These are phyloP conservation scores for Beauveria sp. DNA, from an alignment of 2,329 filamentous ascomycete genomes.

Conservation along the genomic window DNA sequence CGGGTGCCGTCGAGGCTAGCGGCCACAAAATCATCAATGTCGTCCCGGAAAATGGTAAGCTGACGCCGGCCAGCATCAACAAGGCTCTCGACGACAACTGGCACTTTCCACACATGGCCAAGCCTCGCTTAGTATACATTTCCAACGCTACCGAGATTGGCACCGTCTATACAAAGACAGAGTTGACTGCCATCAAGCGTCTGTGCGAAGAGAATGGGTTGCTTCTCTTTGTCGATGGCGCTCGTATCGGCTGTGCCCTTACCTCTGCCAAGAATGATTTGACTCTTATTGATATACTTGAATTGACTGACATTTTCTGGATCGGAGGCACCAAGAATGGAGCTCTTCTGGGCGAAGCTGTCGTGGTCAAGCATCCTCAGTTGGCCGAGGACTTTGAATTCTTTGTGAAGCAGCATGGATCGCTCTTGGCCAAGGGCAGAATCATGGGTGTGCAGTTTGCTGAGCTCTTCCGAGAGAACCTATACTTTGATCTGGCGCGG, in stretches of 20 bases:
- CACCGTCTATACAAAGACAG: slow-evolving; percentile 37
- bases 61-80: slow-evolving; percentile 35
- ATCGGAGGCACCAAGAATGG: slow-evolving; percentile 47
- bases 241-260: slow-evolving; percentile 36
- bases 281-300: slow-evolving; percentile 35
- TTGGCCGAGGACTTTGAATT: slow-evolving; percentile 41
- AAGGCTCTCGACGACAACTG: slow-evolving; percentile 39
- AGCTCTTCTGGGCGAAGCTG: slow-evolving; percentile 41
- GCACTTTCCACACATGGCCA: slow-evolving; percentile 45
- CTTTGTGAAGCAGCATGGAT: slow-evolving; percentile 44
- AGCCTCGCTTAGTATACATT: slow-evolving; percentile 42
- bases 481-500: slow-evolving; percentile 39
- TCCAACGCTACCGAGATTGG: slow-evolving; percentile 45
- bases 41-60: slow-evolving; percentile 36
- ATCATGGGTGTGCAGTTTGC: slow-evolving; percentile 42
- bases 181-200: slow-evolving; percentile 33
- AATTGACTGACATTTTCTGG: slow-evolving; percentile 46
- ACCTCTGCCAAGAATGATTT: slow-evolving; percentile 35
- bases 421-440: slow-evolving; percentile 41
- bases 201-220: slow-evolving; percentile 34
- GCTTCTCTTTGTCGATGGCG: slow-evolving; percentile 40
- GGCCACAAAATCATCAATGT: slow-evolving; percentile 46
- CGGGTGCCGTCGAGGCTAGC: slow-evolving; percentile 42
- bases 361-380: slow-evolving; percentile 35
- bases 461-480: slow-evolving; percentile 36